These are phyloP conservation scores for Hanseniaspora sp. DNA, from an alignment of 1,139 yeast genomes.

Conservation along the genomic window DNA sequence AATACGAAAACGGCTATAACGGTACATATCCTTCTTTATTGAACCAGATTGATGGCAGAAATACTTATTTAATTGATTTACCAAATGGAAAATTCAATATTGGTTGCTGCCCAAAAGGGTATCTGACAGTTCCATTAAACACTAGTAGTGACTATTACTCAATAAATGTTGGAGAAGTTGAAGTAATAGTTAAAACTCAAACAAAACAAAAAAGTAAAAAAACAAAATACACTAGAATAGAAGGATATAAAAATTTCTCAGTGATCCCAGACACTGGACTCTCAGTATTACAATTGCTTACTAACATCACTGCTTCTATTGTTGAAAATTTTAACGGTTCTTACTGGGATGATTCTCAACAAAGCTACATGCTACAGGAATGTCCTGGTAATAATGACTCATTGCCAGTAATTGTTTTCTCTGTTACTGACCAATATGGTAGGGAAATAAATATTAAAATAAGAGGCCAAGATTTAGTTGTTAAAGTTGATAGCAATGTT, in stretches of 20 bases:
- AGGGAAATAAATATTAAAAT: background rate
- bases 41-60: background rate
- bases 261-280: conserved; percentile 7
- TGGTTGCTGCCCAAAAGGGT: conserved; percentile 17
- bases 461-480: conserved; percentile 8
- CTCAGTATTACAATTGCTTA: conserved; percentile 4
- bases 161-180: background rate
- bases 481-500: conserved; percentile 3
- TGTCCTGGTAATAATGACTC: background rate
- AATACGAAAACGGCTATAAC: background rate
- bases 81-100: conserved; percentile 31
- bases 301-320: background rate
- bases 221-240: background rate
- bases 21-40: conserved; percentile 1
- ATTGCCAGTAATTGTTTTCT: background rate
- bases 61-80: conserved; percentile 26
- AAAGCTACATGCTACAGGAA: background rate
- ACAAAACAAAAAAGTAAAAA: background rate
- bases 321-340: background rate
- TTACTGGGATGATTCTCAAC: conserved; percentile 5
- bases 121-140: background rate
- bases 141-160: background rate
- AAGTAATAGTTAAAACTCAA: background rate
- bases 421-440: background rate
- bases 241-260: background rate